Evolutionary conservation across 2,329 filamentous ascomycete species (phyloP).

Genomic region (Xenoacremonium recifei): DNA sequence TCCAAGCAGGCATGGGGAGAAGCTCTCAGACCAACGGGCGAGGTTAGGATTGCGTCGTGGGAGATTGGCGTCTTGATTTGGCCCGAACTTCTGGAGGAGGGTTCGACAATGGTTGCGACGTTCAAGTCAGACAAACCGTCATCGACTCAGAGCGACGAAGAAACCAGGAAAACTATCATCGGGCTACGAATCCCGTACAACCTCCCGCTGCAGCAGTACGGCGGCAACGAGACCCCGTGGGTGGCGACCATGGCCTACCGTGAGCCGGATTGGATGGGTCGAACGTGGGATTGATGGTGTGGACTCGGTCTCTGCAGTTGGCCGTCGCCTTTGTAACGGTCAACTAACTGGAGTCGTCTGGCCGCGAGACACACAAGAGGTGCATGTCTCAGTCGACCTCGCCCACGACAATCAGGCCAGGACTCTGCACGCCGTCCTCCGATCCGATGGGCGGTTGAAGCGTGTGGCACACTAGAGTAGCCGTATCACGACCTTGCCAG

Average conservation of each 20-base stretch:
- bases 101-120: conserved; percentile 62
- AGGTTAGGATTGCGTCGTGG: conserved; percentile 74
- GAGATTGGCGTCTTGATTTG: conserved; percentile 83
- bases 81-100: conserved; percentile 58
- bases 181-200: conserved; percentile 82
- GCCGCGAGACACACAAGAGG: too few species aligned
- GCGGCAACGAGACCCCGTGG: conserved; percentile 68
- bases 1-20: conserved; percentile 89
- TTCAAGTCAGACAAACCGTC: conserved; percentile 62
- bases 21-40: conserved; percentile 50
- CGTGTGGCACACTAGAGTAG: too few species aligned
- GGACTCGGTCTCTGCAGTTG: too few species aligned
- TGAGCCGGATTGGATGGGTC: conserved; percentile 61
- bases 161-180: conserved; percentile 44
- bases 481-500: too few species aligned
- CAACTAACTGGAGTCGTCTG: too few species aligned
- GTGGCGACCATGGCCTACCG: conserved; percentile 60
- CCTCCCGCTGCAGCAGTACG: conserved; percentile 69
- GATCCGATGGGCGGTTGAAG: too few species aligned
- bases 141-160: conserved; percentile 12
- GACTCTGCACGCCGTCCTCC: too few species aligned
- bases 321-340: too few species aligned
- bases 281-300: conserved; percentile 32
- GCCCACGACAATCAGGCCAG: too few species aligned
- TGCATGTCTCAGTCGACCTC: too few species aligned